phyloP scores from a whole-genome alignment of 148 eudicot species.

The Rhododendron vialii region DNA sequence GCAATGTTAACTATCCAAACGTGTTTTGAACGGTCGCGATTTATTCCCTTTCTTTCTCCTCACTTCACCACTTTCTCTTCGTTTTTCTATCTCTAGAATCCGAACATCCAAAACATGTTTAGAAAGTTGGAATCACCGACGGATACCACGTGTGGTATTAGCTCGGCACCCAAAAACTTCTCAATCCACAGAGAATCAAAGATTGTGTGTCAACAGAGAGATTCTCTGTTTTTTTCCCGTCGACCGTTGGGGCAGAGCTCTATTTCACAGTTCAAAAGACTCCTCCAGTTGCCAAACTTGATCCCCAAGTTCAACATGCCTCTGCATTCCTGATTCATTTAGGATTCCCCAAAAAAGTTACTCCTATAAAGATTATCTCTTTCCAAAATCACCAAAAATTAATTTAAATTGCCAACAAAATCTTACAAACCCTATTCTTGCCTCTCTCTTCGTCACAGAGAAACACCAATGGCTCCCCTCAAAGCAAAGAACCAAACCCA shows the following conservation, averaged over 20 bases:
- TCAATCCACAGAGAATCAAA: too few species aligned
- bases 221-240: too few species aligned
- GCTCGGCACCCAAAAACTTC: too few species aligned
- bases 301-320: neutral
- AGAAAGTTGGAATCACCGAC: accelerated
- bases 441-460: neutral
- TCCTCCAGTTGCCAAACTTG: neutral
- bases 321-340: neutral
- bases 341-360: neutral
- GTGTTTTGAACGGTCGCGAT: too few species aligned
- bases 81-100: too few species aligned
- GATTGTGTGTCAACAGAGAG: too few species aligned
- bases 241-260: too few species aligned
- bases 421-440: neutral
- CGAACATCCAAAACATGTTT: neutral
- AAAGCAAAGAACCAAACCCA: neutral
- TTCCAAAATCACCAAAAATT: too few species aligned
- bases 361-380: neutral
- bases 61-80: neutral
- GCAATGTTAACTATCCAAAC: accelerated
- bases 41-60: too few species aligned
- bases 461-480: neutral
- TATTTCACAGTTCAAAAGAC: neutral
- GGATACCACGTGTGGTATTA: too few species aligned
- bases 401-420: neutral